phyloP scores from a whole-genome alignment of 257 asterid species.

The Fraxinus pennsylvanica region DNA sequence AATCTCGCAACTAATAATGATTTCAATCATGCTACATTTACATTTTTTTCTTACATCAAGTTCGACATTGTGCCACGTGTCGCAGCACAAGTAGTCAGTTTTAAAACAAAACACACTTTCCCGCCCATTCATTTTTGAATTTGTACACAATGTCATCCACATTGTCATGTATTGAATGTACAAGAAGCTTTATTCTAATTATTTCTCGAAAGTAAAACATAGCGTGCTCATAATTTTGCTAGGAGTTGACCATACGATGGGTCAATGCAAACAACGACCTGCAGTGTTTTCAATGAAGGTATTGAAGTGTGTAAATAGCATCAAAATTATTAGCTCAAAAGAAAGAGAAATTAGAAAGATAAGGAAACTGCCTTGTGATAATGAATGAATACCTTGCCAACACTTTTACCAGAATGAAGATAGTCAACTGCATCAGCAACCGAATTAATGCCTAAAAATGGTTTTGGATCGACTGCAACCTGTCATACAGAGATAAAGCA shows the following conservation, averaged over 20 bases:
- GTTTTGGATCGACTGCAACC: conserved; percentile 77
- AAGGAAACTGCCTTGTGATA: background rate
- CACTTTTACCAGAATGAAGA: conserved; percentile 93
- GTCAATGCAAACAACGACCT: conserved; percentile 91
- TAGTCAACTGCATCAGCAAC: conserved; percentile 90
- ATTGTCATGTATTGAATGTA: too few relatives aligned
- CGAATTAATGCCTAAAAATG: conserved; percentile 66
- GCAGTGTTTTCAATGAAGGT: conserved; percentile 19
- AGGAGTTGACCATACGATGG: conserved; percentile 51
- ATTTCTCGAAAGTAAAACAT: background rate
- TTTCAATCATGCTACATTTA: background rate
- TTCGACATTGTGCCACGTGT: too few relatives aligned
- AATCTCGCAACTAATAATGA: background rate
- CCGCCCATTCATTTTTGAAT: too few relatives aligned
- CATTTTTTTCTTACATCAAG: too few relatives aligned
- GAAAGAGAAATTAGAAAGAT: background rate
- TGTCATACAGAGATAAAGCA: conserved; percentile 26
- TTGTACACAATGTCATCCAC: too few relatives aligned
- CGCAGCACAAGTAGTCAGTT: too few relatives aligned
- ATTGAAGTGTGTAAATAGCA: background rate
- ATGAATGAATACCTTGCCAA: conserved; percentile 73
- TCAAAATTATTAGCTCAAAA: background rate
- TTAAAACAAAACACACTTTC: too few relatives aligned
- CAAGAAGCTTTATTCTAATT: background rate
- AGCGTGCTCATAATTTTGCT: conserved; percentile 52